phyloP scores from a whole-genome alignment of 495 filamentous ascomycete species.

The Evansstolkia leycettana region DNA sequence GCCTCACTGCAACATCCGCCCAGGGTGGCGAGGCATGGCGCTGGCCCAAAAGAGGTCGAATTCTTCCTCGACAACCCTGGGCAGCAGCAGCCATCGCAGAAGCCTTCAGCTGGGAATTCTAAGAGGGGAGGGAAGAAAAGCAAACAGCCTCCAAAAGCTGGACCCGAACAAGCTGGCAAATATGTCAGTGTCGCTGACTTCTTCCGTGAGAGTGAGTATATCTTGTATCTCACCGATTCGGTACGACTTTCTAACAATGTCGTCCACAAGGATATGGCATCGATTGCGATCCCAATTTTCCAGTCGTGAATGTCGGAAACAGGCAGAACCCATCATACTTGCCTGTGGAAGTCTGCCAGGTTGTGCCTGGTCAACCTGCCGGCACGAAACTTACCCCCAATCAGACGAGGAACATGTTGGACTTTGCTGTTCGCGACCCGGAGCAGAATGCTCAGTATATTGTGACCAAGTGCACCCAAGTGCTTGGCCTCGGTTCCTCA shows the following conservation, averaged over 20 bases:
- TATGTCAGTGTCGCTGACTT: constrained; percentile 41
- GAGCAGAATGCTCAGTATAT: constrained; percentile 56
- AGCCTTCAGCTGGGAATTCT: constrained; percentile 4
- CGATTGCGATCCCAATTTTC: constrained; percentile 25
- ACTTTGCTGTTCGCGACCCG: constrained; percentile 56
- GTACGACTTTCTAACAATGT: constrained; percentile 2
- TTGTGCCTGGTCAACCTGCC: constrained; percentile 55
- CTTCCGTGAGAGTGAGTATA: constrained; percentile 34
- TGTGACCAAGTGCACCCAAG: constrained; percentile 34
- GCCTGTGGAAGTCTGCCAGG: constrained; percentile 51
- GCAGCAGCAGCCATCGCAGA: constrained; percentile 6
- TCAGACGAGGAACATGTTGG: constrained; percentile 54
- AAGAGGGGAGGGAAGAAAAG: constrained; percentile 22
- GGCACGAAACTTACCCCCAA: constrained; percentile 37
- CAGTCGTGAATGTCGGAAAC: constrained; percentile 62
- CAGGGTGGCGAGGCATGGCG: constrained; percentile 21
- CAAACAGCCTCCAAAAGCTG: constrained; percentile 17
- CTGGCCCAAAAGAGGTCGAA: constrained; percentile 29
- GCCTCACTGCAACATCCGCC: constrained; percentile 16
- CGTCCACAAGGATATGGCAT: constrained; percentile 29
- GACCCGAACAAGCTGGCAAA: constrained; percentile 18
- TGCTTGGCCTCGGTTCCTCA: constrained; percentile 32
- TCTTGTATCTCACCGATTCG: no score
- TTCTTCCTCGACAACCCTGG: constrained; percentile 27
- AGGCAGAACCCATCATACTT: constrained; percentile 46